Percentiles rank a stretch among this genome's conserved stretches.
phyloP scores from a whole-genome alignment of 345 rosid species.

The Tarenaya hassleriana region DNA sequence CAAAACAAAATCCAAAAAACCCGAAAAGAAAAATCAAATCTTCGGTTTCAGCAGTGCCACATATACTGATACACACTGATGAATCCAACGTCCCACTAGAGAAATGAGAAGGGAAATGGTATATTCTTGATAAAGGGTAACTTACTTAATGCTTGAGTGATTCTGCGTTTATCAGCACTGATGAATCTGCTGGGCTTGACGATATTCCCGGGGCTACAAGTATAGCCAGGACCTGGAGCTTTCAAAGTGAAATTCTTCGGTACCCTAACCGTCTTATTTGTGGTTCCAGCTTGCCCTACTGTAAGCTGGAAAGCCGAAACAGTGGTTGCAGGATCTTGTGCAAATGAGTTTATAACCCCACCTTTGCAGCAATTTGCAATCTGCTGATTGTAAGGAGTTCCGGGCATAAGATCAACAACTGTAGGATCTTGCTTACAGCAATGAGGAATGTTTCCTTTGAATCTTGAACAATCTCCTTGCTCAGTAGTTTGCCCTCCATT shows the following conservation, averaged over 20 bases:
- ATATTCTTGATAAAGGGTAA: too few species aligned
- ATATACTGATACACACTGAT: too few species aligned
- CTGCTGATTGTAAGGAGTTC: conserved; percentile 77
- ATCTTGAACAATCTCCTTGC: conserved; percentile 83
- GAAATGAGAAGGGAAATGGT: too few species aligned
- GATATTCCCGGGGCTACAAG: conserved; percentile 68
- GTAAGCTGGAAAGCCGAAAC: conserved; percentile 67
- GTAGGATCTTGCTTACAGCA: conserved; percentile 54
- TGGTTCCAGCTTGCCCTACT: conserved; percentile 68
- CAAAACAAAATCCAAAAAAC: conserved; percentile 1
- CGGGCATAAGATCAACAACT: conserved; percentile 68
- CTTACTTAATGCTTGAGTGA: conserved; percentile 74
- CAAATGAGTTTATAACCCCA: conserved; percentile 66
- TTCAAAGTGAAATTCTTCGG: conserved; percentile 64
- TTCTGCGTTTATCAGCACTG: conserved; percentile 52
- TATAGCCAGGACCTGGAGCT: conserved; percentile 75
- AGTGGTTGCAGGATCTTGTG: conserved; percentile 56
- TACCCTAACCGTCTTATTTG: conserved; percentile 67
- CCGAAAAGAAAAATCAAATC: too few species aligned
- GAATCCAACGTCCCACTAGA: too few species aligned
- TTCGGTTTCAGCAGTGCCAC: too few species aligned
- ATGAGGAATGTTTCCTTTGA: conserved; percentile 67
- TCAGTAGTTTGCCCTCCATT: conserved; percentile 77
- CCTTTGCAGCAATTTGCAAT: conserved; percentile 64
- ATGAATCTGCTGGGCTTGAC: conserved; percentile 62